phyloP scores from a whole-genome alignment of 345 rosid genomes.

The Microcos paniculata region DNA sequence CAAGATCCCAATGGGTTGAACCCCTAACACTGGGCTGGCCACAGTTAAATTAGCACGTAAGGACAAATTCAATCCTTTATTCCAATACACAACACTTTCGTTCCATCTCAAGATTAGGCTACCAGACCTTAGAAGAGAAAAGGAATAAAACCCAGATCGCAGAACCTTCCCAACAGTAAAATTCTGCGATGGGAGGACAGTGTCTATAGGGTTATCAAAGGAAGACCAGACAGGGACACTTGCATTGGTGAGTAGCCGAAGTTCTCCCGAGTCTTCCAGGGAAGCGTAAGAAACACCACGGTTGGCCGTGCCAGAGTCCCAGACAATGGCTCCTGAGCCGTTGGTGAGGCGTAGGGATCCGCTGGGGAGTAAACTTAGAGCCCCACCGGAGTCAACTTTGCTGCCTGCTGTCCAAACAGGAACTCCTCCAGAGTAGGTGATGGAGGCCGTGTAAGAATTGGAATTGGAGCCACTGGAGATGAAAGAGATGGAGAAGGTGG shows the following conservation, averaged over 20 bases:
- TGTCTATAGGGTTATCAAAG: constrained; percentile 50
- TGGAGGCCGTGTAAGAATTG: not conserved
- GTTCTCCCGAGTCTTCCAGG: constrained; percentile 52
- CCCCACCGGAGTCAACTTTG: constrained; percentile 45
- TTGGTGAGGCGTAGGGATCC: constrained; percentile 55
- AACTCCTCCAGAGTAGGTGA: not conserved
- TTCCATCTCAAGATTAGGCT: constrained; percentile 62
- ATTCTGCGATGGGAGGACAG: constrained; percentile 50
- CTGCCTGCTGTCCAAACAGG: not conserved
- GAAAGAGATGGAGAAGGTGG: constrained; percentile 5
- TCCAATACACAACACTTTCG: constrained; percentile 41
- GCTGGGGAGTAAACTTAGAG: constrained; percentile 40
- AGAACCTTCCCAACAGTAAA: constrained; percentile 34
- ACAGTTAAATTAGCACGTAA: constrained; percentile 35
- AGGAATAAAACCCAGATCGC: constrained; percentile 52
- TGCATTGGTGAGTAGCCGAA: constrained; percentile 32
- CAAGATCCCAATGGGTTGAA: constrained; percentile 43
- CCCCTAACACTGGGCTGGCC: constrained; percentile 35
- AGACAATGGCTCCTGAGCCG: constrained; percentile 50
- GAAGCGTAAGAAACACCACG: constrained; percentile 47
- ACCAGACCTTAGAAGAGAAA: constrained; percentile 37
- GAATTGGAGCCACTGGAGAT: not conserved
- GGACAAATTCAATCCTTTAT: constrained; percentile 49
- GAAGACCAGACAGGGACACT: constrained; percentile 50
- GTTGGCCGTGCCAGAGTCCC: constrained; percentile 50